These are phyloP conservation scores for Xylariaceae sp. DNA, from an alignment of 2,329 filamentous ascomycete species.

Conservation along the genomic window DNA sequence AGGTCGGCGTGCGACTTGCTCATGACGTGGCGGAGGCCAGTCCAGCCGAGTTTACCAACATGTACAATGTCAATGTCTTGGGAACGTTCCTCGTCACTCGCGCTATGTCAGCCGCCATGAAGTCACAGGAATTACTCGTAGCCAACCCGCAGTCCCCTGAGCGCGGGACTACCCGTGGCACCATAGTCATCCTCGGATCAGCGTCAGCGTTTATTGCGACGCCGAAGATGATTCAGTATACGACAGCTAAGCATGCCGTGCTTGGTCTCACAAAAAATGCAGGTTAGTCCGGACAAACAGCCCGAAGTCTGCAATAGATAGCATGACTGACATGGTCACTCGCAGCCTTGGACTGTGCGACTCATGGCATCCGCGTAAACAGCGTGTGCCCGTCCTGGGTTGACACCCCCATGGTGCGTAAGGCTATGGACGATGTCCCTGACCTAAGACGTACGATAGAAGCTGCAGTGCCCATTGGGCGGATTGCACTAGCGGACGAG, in stretches of 20 bases:
- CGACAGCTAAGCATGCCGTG: slow-evolving; percentile 13
- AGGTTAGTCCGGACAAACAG: neutral
- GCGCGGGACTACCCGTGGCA: slow-evolving; percentile 8
- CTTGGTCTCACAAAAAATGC: slow-evolving; percentile 10
- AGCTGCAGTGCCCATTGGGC: slow-evolving; percentile 25
- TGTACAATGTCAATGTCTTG: neutral
- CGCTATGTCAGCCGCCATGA: slow-evolving; percentile 11
- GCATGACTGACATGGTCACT: too few species aligned
- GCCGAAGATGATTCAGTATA: slow-evolving; percentile 14
- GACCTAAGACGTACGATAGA: slow-evolving; percentile 17
- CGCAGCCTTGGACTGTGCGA: slow-evolving; percentile 35
- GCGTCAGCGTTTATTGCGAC: slow-evolving; percentile 3
- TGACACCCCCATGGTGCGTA: slow-evolving; percentile 35
- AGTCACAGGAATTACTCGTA: slow-evolving; percentile 4
- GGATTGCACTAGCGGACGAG: slow-evolving; percentile 35
- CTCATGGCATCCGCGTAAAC: slow-evolving; percentile 37
- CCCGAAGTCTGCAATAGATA: too few species aligned
- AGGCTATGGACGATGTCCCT: slow-evolving; percentile 16
- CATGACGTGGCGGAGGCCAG: too few species aligned
- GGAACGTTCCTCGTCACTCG: slow-evolving; percentile 17
- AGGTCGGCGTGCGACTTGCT: too few species aligned
- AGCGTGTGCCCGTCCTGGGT: slow-evolving; percentile 37
- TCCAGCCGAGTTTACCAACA: too few species aligned
- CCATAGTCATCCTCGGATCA: slow-evolving; percentile 19
- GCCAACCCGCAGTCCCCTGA: neutral